Conservation (phyloP, 805 yeast species). For the Candida pseudofarinosa region DNA sequence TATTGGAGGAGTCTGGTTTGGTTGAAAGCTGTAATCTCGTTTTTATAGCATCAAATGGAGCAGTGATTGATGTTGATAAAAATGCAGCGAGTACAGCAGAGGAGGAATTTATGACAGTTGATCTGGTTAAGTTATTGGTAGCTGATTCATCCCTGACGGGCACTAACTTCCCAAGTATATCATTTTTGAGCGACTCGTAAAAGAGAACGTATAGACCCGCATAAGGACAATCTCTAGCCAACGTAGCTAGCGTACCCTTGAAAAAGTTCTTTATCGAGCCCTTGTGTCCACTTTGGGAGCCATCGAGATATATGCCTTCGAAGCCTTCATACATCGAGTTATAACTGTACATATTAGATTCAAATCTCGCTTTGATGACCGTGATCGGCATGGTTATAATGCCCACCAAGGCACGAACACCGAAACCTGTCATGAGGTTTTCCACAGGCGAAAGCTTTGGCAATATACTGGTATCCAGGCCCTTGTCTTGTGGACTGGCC, state of each 20-base stretch:
- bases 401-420: slow-evolving; percentile 80
- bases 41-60: slow-evolving; percentile 92
- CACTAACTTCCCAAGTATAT: slow-evolving; percentile 40
- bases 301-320: slow-evolving; percentile 45
- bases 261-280: slow-evolving; percentile 66
- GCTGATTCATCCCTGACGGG: slow-evolving; percentile 5
- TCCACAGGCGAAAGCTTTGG: slow-evolving; percentile 70
- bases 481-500: slow-evolving; percentile 1
- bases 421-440: slow-evolving; percentile 72
- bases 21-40: slow-evolving; percentile 74
- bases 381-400: slow-evolving; percentile 92
- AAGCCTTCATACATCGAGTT: slow-evolving; percentile 60
- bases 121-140: slow-evolving; percentile 19
- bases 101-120: slow-evolving; percentile 61
- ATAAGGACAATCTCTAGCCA: slow-evolving; percentile 89
- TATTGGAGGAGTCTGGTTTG: slow-evolving; percentile 40
- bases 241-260: slow-evolving; percentile 83
- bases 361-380: slow-evolving; percentile 81
- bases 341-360: slow-evolving; percentile 73
- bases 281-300: slow-evolving; percentile 6
- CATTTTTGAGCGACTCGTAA: slow-evolving; percentile 71
- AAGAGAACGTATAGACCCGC: slow-evolving; percentile 89
- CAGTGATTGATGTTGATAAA: slow-evolving; percentile 78
- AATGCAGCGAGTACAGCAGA: slow-evolving; percentile 81
- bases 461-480: slow-evolving; percentile 25